Evolutionary conservation across 352 stramenopile species (phyloP).

Genomic region (Pythium oligandrum): DNA sequence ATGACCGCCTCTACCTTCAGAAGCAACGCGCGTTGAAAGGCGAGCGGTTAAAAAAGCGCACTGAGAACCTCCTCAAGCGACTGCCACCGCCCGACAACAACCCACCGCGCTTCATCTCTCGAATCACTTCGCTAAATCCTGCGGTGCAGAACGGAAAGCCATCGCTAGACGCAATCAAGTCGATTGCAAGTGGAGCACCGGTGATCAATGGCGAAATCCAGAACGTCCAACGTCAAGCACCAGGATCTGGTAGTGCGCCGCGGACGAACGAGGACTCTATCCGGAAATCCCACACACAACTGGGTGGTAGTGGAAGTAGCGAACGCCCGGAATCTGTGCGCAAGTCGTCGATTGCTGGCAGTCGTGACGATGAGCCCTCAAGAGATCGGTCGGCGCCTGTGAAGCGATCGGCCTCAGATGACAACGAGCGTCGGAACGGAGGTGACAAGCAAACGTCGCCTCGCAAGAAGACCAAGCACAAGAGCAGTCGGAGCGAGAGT

Average conservation of each 20-base stretch:
- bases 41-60: constrained; percentile 80
- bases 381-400: constrained; percentile 1
- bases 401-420: constrained; percentile 16
- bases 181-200: constrained; percentile 53
- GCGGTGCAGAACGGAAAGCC: constrained; percentile 37
- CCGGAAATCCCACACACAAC: constrained; percentile 25
- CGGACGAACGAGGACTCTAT: constrained; percentile 35
- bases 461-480: constrained; percentile 30
- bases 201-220: constrained; percentile 54
- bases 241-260: constrained; percentile 5
- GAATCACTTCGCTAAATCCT: constrained; percentile 32
- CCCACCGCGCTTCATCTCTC: no score
- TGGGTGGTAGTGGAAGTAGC: constrained; percentile 5
- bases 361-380: constrained; percentile 4
- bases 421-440: constrained; percentile 28
- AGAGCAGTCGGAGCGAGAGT: constrained; percentile 23
- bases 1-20: constrained; percentile 74
- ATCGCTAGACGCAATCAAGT: constrained; percentile 64
- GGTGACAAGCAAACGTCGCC: constrained; percentile 27
- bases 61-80: constrained; percentile 77
- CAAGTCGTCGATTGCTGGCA: constrained; percentile 22
- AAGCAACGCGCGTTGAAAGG: constrained; percentile 78
- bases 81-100: constrained; percentile 49
- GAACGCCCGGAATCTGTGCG: constrained; percentile 6
- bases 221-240: constrained; percentile 32